Percentiles rank a stretch among this genome's conserved stretches.
These are phyloP conservation scores for Nissolia schottii DNA, from an alignment of 306 rosid species.

Conservation along the genomic window DNA sequence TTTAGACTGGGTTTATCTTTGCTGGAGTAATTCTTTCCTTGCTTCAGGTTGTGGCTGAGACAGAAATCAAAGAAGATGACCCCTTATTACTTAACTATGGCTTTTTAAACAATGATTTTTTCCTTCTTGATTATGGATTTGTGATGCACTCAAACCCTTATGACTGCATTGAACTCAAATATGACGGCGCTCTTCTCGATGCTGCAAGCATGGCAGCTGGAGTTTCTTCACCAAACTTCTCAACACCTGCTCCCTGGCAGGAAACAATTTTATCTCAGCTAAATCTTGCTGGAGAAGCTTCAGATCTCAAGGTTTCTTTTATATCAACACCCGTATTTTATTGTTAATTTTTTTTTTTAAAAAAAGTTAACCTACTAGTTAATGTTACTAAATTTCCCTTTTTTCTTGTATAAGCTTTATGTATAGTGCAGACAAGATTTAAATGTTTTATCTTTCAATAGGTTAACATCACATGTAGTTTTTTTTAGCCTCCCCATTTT, in stretches of 20 bases:
- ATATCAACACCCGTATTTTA: background rate
- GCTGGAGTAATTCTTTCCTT: conserved; percentile 19
- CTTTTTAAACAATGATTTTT: conserved; percentile 70
- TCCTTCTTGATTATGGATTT: conserved; percentile 89
- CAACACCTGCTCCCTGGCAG: conserved; percentile 80
- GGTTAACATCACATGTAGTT: background rate
- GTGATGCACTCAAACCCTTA: conserved; percentile 76
- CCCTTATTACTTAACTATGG: conserved; percentile 78
- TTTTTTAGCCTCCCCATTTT: background rate
- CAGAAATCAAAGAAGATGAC: conserved; percentile 52
- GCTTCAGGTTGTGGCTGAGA: conserved; percentile 83
- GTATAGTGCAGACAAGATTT: background rate
- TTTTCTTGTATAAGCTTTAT: background rate
- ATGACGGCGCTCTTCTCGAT: conserved; percentile 82
- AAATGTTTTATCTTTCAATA: background rate
- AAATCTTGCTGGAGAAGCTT: conserved; percentile 68
- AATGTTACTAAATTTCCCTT: background rate
- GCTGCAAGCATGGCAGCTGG: conserved; percentile 94
- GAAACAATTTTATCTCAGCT: conserved; percentile 57
- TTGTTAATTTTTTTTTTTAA: background rate
- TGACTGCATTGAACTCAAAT: conserved; percentile 77
- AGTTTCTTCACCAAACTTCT: conserved; percentile 65
- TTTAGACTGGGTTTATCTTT: conserved; percentile 1
- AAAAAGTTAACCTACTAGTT: background rate
- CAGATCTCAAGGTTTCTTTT: conserved; percentile 70